phyloP scores from a whole-genome alignment of 2,329 filamentous ascomycete species.

The Diaporthe helianthi region DNA sequence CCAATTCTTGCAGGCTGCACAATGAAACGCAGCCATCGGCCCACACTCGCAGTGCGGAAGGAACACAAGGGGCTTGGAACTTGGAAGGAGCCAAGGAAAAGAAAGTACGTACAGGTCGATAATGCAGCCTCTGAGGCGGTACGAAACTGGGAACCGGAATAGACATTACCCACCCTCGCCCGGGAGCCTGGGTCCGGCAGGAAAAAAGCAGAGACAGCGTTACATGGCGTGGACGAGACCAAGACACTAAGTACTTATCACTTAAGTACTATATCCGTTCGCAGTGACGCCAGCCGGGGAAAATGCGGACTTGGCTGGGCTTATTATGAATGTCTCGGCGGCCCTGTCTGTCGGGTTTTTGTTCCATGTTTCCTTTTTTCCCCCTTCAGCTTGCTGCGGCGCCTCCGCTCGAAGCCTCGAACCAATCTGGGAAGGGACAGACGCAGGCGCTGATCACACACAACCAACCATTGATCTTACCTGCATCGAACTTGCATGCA shows the following conservation, averaged over 20 bases:
- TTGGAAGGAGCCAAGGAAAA: neutral
- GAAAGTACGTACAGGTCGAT: neutral
- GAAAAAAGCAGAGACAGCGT: neutral
- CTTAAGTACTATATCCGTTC: too few species aligned
- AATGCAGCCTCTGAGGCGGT: neutral
- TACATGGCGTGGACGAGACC: conserved; percentile 1
- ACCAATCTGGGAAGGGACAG: conserved; percentile 11
- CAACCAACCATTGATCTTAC: conserved; percentile 26
- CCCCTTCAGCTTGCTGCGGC: conserved; percentile 25
- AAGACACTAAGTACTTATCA: neutral
- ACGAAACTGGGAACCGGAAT: too few species aligned
- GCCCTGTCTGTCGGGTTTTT: conserved; percentile 8
- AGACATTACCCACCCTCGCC: too few species aligned
- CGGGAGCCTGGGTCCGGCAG: neutral
- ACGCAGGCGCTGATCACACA: conserved; percentile 2
- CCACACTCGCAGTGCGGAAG: neutral
- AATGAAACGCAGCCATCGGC: conserved; percentile 11
- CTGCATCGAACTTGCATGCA: conserved; percentile 16
- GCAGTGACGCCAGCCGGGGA: neutral
- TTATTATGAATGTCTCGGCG: neutral
- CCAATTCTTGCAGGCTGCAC: neutral
- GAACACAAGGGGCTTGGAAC: neutral
- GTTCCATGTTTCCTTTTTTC: neutral
- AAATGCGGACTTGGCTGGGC: neutral
- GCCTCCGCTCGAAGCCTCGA: neutral